These are phyloP conservation scores for Kwoniella shivajii DNA, from an alignment of 1,284 basidiomycete genomes.

Conservation along the genomic window DNA sequence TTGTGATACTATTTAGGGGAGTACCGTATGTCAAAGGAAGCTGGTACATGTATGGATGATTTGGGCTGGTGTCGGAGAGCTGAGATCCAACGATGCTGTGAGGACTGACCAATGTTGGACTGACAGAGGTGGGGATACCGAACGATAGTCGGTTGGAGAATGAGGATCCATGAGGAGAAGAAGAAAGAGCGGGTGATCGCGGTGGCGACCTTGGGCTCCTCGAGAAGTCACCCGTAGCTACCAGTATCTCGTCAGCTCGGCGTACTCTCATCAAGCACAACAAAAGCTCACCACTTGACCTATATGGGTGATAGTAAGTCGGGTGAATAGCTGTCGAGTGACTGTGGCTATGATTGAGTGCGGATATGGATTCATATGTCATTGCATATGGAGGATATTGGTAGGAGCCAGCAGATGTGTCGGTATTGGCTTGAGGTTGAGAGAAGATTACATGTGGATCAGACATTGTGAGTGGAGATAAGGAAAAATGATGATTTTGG, in stretches of 20 bases:
- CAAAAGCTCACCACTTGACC: slow-evolving; percentile 11
- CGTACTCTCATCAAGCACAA: not conserved
- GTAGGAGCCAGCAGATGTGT: not conserved
- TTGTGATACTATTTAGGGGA: slow-evolving; percentile 9
- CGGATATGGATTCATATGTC: slow-evolving; percentile 8
- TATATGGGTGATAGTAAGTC: slow-evolving; percentile 18
- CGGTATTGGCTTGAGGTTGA: not conserved
- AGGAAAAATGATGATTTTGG: slow-evolving; percentile 3
- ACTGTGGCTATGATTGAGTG: not conserved
- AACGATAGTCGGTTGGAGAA: slow-evolving; percentile 15
- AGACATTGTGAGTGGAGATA: slow-evolving; percentile 12
- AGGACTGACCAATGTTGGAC: slow-evolving; percentile 16
- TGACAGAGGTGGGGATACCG: slow-evolving; percentile 18
- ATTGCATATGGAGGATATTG: slow-evolving; percentile 15
- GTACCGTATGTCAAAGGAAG: slow-evolving; percentile 10
- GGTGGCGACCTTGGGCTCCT: slow-evolving; percentile 4
- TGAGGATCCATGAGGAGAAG: slow-evolving; percentile 11
- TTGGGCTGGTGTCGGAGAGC: slow-evolving; percentile 11
- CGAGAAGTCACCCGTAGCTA: slow-evolving; percentile 15
- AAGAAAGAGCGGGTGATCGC: slow-evolving; percentile 9
- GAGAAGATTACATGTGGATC: slow-evolving; percentile 7
- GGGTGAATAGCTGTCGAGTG: slow-evolving; percentile 2
- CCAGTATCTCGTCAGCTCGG: not conserved
- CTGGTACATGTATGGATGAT: slow-evolving; percentile 8
- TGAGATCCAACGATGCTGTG: slow-evolving; percentile 6